Base-by-base conservation (phyloP, 345 rosid genomes). In the Syzygium grande region DNA sequence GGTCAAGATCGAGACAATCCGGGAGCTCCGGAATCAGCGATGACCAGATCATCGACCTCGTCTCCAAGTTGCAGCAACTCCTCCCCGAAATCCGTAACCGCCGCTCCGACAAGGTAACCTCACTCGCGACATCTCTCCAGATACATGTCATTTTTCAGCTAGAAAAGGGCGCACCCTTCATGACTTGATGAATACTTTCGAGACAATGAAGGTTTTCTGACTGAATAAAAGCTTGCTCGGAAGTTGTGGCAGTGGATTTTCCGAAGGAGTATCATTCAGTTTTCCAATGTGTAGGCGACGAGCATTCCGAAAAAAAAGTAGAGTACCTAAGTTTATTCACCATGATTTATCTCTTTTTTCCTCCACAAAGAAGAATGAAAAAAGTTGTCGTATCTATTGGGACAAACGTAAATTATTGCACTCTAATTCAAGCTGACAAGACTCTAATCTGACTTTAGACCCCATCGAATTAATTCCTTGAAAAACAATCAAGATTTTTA, bases 21-120 rank as follows among this genome's bases (percentile, higher is more conserved):
- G 94, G 94, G 58, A 87, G 91, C 86, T 92, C 98, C 83, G 94
- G 96, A 90, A 97, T 97, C 92, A 91, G 91, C 11, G 98, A 97
- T 85, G 99, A 96, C 88, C 99, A 97, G 94, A 95, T 97, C 93
- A 91, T 93, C 88, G 98, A 97, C 91, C 98, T 97, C 85, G 96
- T 97, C 86, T 87, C 97, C 86, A 95, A 93, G 92, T 92, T 97
- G 88, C 98, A 96, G 86, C 97, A 95, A 77, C 97, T 97, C 89
- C 95, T 95, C 77, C 98, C 98, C 38, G 97, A 96, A 92, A 91
- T 96, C 89, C 93, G 95, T 23, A 93, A 89, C 85, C 90, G 93
- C 53, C 92, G 94, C 78, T 92, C 98, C 21, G 96, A 93, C 88
- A 95, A 95, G 97, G 98, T 96, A 89, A 41, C 52, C 51, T 30